Evolutionary conservation across 257 asterid species (phyloP).

Genomic region (Fraxinus excelsior): DNA sequence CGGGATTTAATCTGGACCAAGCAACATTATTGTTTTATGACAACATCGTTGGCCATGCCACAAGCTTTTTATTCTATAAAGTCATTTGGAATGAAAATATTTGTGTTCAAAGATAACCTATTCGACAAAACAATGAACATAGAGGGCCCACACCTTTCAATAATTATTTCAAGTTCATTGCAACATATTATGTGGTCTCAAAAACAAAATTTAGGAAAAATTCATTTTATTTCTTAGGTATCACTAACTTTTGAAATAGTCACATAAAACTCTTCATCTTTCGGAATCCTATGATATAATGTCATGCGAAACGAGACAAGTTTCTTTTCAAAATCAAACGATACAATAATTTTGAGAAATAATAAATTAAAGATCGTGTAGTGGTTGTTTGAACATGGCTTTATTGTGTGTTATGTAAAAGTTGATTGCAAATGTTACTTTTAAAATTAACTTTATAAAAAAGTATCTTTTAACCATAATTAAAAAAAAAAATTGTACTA

Average conservation of each 20-base stretch:
- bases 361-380: no score
- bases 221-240: slow-evolving; percentile 10
- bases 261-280: no score
- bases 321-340: no score
- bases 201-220: slow-evolving; percentile 11
- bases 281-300: slow-evolving; percentile 27
- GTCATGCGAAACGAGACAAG: background rate
- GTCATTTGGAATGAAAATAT: background rate
- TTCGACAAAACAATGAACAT: background rate
- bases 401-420: no score
- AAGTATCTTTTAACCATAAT: no score
- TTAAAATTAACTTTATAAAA: no score
- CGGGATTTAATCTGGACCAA: no score
- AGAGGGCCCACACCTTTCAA: background rate
- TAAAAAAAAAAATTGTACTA: no score
- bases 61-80: slow-evolving; percentile 20
- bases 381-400: no score
- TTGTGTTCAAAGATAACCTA: background rate
- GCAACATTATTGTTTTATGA: no score
- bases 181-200: slow-evolving; percentile 43
- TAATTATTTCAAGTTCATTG: background rate
- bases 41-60: slow-evolving; percentile 35
- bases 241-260: slow-evolving; percentile 10
- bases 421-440: no score
- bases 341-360: no score